Evolutionary conservation across 2,329 filamentous ascomycete genomes (phyloP), one percentile per base, ranked within the genome.

Genomic region (Diplodia mutila): DNA sequence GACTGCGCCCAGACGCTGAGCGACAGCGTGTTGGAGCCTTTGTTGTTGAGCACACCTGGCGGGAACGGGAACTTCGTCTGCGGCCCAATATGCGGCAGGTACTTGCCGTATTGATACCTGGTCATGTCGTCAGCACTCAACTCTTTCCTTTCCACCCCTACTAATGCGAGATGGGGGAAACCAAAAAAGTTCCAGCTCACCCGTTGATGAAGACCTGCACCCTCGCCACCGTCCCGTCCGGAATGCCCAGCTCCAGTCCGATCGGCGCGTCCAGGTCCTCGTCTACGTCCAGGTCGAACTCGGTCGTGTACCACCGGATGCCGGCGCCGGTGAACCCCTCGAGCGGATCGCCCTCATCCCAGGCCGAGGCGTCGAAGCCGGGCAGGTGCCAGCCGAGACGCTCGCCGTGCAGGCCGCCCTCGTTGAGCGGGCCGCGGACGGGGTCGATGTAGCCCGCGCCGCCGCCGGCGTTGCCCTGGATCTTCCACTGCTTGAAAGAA

Each of bases 131-230:
- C 57, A 61, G 61, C 21, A 14, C 4, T 7, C 12, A 5, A n/a
- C 14, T 8, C 29, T 9, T 5, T 32, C 29, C 4, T 32, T 8
- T 32, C 29, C 29, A 8, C 1, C 9, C 18, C n/a, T n/a, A n/a
- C n/a, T n/a, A n/a, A n/a, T n/a, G n/a, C n/a, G n/a, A n/a, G n/a
- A n/a, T n/a, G n/a, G n/a, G n/a, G 18, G 2, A n/a, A 16, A 48
- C 1, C 3, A 32, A 18, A 21, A n/a, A 1, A 42, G 57, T 14
- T 2, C 8, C 37, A 23, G 34, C 57, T 61, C 18, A 63, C 32
- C 87, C 87, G 66, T 90, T 90, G n/a, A 89, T 83, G 66, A 87
- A 89, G 2, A 90, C 74, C 71, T 87, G 82, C 0, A 83, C 85
- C 12, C 87, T 81, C 14, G 59, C 57, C 11, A 86, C 81, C 0